Evolutionary conservation across 2,329 filamentous ascomycete species (phyloP), one percentile per base, ranked within the genome.

Genomic region (Fusarium verrucosum): DNA sequence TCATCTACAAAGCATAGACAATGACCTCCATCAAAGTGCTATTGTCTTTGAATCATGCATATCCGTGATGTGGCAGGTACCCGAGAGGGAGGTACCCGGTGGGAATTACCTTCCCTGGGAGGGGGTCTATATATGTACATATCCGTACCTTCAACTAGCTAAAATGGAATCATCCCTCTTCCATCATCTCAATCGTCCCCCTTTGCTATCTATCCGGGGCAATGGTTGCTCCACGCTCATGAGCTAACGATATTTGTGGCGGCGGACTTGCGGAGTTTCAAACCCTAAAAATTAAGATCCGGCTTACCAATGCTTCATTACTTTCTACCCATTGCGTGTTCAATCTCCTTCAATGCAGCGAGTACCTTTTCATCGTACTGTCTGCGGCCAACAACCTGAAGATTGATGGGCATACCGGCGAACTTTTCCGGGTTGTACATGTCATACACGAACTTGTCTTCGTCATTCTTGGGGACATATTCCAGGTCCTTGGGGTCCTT

Each of bases 341-440:
- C 71, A 30, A 73, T 68, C 33, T 71, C 60, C 5, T 40, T 58
- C 16, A 73, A 47, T 4, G 71, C 71, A 28, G 71, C 69, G 17
- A 74, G 60, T 4, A 74, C 70, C 62, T 74, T 75, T 28, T 75
- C 73, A 23, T 75, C 73, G 5, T 74, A 60, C n/a, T 72, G 67
- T 7, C 73, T 65, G 43, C 72, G 47, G 1, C 73, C 72, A 8
- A 75, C 60, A 4, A 75, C 16, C 32, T 75, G 73, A 5, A 75
- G 26, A 19, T 65, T 70, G 4, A 75, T 68, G 0, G 73, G 73
- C 14, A 70, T 69, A 14, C 59, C 62, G 1, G 47, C 51, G 40
- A 68, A 75, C 38, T 56, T 68, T 25, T 74, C 70, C 0, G 73
- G 73, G 5, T 41, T 49, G 11, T 75, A 75, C 47, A 75, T 49